Percentiles rank a stretch among this genome's conserved stretches.
These are phyloP conservation scores for Protomyces inouyei DNA, from an alignment of 1,139 yeast species.

Conservation along the genomic window DNA sequence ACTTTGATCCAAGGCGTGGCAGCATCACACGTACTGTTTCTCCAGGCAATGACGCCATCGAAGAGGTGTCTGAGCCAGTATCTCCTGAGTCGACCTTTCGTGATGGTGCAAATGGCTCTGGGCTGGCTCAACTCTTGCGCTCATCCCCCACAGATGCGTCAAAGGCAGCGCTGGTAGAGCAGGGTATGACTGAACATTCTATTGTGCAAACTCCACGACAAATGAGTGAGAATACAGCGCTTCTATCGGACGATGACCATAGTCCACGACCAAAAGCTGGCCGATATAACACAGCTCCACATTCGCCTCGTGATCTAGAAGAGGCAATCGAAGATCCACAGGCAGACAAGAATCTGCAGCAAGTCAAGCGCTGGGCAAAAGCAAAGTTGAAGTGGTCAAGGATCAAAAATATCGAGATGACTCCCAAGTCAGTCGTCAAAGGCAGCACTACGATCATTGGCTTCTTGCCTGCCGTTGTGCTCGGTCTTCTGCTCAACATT, in stretches of 20 bases:
- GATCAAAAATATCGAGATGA: conserved; percentile 4
- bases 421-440: not conserved
- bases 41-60: not conserved
- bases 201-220: conserved; percentile 9
- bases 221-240: conserved; percentile 18
- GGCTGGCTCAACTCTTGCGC: conserved; percentile 2
- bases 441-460: conserved; percentile 7
- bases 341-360: not conserved
- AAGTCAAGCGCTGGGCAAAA: not conserved
- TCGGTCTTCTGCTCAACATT: conserved; percentile 78
- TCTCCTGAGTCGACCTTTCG: conserved; percentile 16
- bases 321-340: not conserved
- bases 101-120: not conserved
- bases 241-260: conserved; percentile 2
- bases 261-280: not conserved
- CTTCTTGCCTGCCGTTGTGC: conserved; percentile 68
- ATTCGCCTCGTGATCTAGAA: not conserved
- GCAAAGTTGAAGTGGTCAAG: not conserved
- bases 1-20: not conserved
- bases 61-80: conserved; percentile 19
- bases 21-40: not conserved
- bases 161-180: not conserved
- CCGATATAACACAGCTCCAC: not conserved
- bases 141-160: conserved; percentile 1
- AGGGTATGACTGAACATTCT: no score